These are phyloP conservation scores for Trametes sp. DNA, from an alignment of 1,284 basidiomycete genomes.

Conservation along the genomic window DNA sequence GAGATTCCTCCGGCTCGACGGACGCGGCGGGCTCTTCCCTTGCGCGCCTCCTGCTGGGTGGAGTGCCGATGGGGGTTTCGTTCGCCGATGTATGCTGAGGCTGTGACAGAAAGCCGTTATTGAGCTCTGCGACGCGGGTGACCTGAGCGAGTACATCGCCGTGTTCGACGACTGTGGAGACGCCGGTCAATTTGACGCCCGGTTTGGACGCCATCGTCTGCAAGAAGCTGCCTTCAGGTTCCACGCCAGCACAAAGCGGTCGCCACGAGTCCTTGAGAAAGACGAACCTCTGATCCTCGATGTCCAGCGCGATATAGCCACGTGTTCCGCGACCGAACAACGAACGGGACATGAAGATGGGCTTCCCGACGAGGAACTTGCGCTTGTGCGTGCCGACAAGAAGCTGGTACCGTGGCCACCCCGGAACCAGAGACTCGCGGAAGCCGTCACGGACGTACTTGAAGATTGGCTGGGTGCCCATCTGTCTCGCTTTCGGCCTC, in stretches of 20 bases:
- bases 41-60: not conserved
- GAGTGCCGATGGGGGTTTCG: not conserved
- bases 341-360: not conserved
- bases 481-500: too few species aligned
- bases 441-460: not conserved
- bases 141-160: constrained; percentile 13
- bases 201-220: not conserved
- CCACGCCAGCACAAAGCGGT: not conserved
- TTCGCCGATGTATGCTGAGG: too few species aligned
- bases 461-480: not conserved
- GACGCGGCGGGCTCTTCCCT: not conserved
- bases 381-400: not conserved
- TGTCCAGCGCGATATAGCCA: constrained; percentile 15
- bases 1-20: constrained; percentile 7
- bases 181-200: not conserved
- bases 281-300: constrained; percentile 8
- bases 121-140: not conserved
- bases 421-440: not conserved
- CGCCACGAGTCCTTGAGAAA: constrained; percentile 27
- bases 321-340: constrained; percentile 13
- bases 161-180: constrained; percentile 4
- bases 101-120: too few species aligned
- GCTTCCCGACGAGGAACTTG: too few species aligned
- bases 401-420: not conserved
- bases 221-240: constrained; percentile 10